A percentile compares a stretch with the other conserved stretches of the same genome.
Conservation (phyloP, 140 eudicot genomes). For the Oenanthe javanica region DNA sequence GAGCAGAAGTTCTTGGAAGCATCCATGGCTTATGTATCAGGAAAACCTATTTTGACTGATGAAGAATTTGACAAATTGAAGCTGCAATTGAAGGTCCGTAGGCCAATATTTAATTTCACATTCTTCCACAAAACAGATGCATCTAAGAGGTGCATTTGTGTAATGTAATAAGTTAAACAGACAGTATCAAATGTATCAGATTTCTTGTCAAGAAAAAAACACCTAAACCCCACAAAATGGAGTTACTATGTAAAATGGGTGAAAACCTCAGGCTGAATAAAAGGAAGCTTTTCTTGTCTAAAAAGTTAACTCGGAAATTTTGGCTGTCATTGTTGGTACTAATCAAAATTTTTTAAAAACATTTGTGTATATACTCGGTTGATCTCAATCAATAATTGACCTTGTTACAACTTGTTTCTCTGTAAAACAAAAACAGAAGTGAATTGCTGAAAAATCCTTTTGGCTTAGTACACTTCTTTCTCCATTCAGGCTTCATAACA, state of each 20-base stretch:
- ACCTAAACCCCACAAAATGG: not conserved
- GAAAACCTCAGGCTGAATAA: not conserved
- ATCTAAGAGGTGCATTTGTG: not conserved
- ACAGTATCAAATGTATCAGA: not conserved
- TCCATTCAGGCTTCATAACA: not conserved
- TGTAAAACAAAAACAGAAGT: not conserved
- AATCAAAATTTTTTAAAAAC: not conserved
- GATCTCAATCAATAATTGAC: not conserved
- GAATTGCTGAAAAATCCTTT: not conserved
- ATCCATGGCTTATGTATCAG: slow-evolving; percentile 94
- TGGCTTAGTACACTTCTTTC: not conserved
- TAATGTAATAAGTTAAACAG: not conserved
- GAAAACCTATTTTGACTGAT: slow-evolving; percentile 69
- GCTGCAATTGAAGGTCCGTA: slow-evolving; percentile 66
- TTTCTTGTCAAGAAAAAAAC: too few species aligned
- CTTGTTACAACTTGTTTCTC: not conserved
- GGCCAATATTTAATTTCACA: not conserved
- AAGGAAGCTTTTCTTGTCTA: not conserved
- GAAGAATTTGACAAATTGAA: slow-evolving; percentile 70
- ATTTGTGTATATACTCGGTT: not conserved
- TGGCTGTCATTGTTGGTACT: not conserved
- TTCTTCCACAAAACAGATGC: not conserved
- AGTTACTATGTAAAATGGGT: not conserved
- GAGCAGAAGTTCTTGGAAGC: slow-evolving; percentile 98
- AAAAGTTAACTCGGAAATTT: not conserved